Base-by-base conservation (phyloP, 306 rosid genomes). In the Oxytropis ochrocephala region DNA sequence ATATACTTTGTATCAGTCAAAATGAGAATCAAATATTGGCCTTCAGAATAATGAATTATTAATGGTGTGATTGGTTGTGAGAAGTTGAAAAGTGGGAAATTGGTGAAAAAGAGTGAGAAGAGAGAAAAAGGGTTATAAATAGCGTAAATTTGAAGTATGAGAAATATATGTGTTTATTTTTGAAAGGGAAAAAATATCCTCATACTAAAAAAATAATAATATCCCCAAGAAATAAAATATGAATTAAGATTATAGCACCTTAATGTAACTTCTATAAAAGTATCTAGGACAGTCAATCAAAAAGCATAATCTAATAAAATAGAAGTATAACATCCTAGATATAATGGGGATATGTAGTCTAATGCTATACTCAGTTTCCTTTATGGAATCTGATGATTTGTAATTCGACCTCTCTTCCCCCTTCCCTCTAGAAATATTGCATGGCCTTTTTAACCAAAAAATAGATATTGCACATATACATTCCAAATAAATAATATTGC, bases 401-500 rank as follows among this genome's bases (percentile, higher is more conserved):
- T 24, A 12, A 56, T 21, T 10, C 2, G 10, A 43, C 14, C n/a
- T 12, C 16, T 7, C 17, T 64, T 19, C 33, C 14, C 2, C 51
- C 13, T 66, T 55, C 8, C 33, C 50, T 33, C 29, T 30, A 51
- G 16, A 10, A 60, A 8, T 44, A 35, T 8, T 27, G 18, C 29
- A 52, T 21, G 38, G 53, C 67, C 60, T 36, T 62, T 62, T 7
- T 55, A 54, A 47, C 68, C 42, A 9, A 17, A 16, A 57, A 61
- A 51, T 73, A 57, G 39, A 46, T 35, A 72, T 67, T 30, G 32
- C 38, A 62, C 64, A 59, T 62, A 48, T 54, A 69, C 8, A 55
- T 49, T 65, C 74, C 27, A 80, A 18, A 47, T 33, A 24, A 52
- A 47, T 33, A 16, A 52, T 30, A 54, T 9, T 10, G 73, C 52